Evolutionary conservation across 306 rosid genomes (phyloP).

Genomic region (Elaeagnus macrophylla): DNA sequence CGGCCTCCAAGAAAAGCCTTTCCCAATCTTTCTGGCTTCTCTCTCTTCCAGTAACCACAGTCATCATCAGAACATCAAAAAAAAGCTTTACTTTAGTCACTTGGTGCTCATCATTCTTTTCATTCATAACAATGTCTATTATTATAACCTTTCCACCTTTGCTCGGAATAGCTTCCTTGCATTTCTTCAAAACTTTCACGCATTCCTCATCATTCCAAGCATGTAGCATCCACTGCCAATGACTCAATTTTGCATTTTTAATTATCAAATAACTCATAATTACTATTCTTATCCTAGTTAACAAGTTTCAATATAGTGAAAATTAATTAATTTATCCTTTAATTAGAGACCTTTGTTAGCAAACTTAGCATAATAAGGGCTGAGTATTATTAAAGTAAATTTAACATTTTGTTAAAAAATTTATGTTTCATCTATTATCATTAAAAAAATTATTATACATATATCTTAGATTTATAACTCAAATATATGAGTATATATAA

Average conservation of each 20-base stretch:
- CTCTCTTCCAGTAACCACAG: constrained; percentile 30
- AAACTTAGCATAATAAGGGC: no score
- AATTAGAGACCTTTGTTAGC: no score
- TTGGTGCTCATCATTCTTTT: constrained; percentile 16
- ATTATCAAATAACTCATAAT: not conserved
- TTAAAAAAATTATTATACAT: no score
- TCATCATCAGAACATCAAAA: constrained; percentile 42
- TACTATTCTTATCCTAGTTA: not conserved
- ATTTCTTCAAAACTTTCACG: constrained; percentile 35
- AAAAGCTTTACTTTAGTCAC: constrained; percentile 27
- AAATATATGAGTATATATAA: no score
- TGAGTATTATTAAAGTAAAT: no score
- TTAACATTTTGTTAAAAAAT: no score
- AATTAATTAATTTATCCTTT: no score
- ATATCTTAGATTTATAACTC: no score
- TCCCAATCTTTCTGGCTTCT: constrained; percentile 47
- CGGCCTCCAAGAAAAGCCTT: constrained; percentile 38
- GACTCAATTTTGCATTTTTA: not conserved
- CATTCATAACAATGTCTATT: constrained; percentile 41
- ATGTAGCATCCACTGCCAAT: constrained; percentile 34
- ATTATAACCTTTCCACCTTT: constrained; percentile 38
- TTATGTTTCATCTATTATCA: no score
- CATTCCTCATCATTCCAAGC: constrained; percentile 35
- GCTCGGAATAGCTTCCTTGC: constrained; percentile 37
- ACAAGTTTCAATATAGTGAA: no score